Base-by-base conservation (phyloP, 768 basidiomycete species). In the Collybiopsis luxurians region DNA sequence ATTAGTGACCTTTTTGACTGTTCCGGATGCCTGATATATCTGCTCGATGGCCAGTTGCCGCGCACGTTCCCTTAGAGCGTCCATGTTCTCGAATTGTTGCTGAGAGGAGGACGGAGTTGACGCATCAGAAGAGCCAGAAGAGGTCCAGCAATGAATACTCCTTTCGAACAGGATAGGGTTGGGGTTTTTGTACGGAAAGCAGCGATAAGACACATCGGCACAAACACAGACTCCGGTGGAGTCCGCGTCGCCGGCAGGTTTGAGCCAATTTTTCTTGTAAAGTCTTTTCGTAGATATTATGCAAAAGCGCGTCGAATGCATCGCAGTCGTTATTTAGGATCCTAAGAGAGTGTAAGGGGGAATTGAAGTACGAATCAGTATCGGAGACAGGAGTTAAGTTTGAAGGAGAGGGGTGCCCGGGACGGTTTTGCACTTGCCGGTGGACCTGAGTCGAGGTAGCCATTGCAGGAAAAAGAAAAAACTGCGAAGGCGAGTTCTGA, bases 161-260 rank as follows among this genome's bases (percentile, higher is more conserved):
- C 83, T 84, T 71, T 91, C 91, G 62, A 95, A 95, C 0, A 88
- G 85, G 13, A 84, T 76, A 26, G 94, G 81, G 34, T 78, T 79
- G 4, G 78, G 75, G 65, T 90, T 90, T 67, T 93, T 86, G 65
- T 92, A 92, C 0, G 92, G 92, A 65, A 92, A 95, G n/a, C 92
- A 85, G 26, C 92, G 84, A 67, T 89, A 92, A 31, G 75, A 73
- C 1, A 71, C 62, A 53, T 77, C 79, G 24, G 86, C 87, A 46
- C 89, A 83, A 46, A 92, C 73, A 60, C 85, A 87, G 45, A 91
- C 90, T 48, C 90, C 89, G 0, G 86, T 86, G 28, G 87, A 78
- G 60, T 85, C 69, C 43, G 86, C 82, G 62, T 90, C 87, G 61
- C 87, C 83, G 0, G 83, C 77, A 17, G 88, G 87, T 72, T 89